Percentiles rank a stretch among this genome's conserved stretches.
Evolutionary conservation across 1,284 basidiomycete species (phyloP).

Genomic region (Xerocomus subilludens): DNA sequence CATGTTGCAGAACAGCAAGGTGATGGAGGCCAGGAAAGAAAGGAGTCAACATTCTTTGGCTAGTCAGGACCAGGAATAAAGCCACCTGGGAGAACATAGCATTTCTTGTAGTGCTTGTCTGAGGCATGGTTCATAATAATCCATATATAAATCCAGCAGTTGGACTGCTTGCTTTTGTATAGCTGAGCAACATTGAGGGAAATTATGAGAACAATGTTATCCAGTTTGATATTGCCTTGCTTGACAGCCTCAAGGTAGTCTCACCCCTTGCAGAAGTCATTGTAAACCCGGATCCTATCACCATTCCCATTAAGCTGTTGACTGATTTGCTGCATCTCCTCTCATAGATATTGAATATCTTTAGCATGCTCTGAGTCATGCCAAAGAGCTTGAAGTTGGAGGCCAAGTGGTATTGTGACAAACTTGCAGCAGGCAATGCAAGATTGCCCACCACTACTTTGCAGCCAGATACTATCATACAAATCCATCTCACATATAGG

Average conservation of each 20-base stretch:
- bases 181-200: not conserved
- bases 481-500: no score
- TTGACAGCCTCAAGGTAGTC: not conserved
- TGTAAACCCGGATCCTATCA: no score
- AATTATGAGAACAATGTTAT: not conserved
- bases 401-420: no score
- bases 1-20: not conserved
- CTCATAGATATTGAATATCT: no score
- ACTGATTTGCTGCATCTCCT: no score
- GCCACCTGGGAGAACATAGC: not conserved
- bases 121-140: not conserved
- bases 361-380: no score
- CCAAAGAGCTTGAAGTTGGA: no score
- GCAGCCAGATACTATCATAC: no score
- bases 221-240: not conserved
- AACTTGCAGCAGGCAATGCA: no score
- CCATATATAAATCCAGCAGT: slow-evolving; percentile 6
- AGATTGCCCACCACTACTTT: no score
- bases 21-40: slow-evolving; percentile 8
- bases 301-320: no score
- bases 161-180: not conserved
- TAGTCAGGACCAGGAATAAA: slow-evolving; percentile 11
- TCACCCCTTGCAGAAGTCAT: no score
- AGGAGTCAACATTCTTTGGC: slow-evolving; percentile 12
- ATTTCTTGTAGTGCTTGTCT: not conserved